Evolutionary conservation across 2,329 filamentous ascomycete species (phyloP).

Genomic region (Exophiala viscosa): DNA sequence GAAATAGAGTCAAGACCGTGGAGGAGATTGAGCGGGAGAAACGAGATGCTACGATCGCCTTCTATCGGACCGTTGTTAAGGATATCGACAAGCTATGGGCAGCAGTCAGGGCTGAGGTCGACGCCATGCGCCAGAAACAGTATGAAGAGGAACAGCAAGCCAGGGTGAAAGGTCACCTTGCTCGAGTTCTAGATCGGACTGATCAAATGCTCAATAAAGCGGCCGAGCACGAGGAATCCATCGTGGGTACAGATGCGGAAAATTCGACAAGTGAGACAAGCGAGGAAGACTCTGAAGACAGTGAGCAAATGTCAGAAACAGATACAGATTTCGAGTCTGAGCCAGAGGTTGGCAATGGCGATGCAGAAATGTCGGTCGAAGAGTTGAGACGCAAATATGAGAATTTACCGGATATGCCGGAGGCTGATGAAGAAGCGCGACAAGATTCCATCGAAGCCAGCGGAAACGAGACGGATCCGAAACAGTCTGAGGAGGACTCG

Average conservation of each 20-base stretch:
- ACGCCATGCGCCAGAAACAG: slow-evolving; percentile 52
- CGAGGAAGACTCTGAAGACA: slow-evolving; percentile 34
- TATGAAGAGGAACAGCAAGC: slow-evolving; percentile 61
- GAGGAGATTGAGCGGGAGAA: slow-evolving; percentile 82
- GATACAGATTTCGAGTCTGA: slow-evolving; percentile 42
- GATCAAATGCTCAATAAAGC: slow-evolving; percentile 54
- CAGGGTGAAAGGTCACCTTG: slow-evolving; percentile 47
- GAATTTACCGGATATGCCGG: slow-evolving; percentile 32
- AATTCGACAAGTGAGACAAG: slow-evolving; percentile 33
- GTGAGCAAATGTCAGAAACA: slow-evolving; percentile 45
- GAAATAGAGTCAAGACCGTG: slow-evolving; percentile 25
- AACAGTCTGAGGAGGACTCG: slow-evolving; percentile 32
- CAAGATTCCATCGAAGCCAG: not conserved
- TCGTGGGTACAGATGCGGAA: slow-evolving; percentile 28
- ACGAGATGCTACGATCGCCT: slow-evolving; percentile 60
- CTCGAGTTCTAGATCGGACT: slow-evolving; percentile 51
- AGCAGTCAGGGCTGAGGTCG: slow-evolving; percentile 56
- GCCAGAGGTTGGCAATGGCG: slow-evolving; percentile 41
- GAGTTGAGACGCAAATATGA: slow-evolving; percentile 48
- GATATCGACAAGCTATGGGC: slow-evolving; percentile 62
- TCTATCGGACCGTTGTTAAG: slow-evolving; percentile 68
- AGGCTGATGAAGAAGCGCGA: not conserved
- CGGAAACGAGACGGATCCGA: slow-evolving; percentile 12
- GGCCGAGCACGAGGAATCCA: slow-evolving; percentile 20
- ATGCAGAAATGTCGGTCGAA: slow-evolving; percentile 46